These are phyloP conservation scores for Bacterosira constricta DNA, from an alignment of 108 stramenopile species.

Conservation along the genomic window DNA sequence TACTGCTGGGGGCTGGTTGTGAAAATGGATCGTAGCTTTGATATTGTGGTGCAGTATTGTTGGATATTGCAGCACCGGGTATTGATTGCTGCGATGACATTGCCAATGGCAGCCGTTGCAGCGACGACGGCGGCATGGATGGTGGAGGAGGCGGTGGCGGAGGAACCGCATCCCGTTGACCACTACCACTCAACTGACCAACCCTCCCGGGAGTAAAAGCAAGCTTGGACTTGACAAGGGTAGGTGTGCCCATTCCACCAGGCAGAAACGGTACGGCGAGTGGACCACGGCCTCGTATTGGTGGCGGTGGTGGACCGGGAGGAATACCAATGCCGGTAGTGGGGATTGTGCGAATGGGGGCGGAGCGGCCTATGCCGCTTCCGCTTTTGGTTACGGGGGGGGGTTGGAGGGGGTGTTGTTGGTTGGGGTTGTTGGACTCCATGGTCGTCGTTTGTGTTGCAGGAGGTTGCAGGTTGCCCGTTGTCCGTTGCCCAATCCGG, in stretches of 20 bases:
- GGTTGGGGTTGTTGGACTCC: background rate
- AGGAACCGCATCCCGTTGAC: background rate
- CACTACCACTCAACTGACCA: background rate
- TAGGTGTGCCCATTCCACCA: no score
- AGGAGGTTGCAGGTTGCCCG: no score
- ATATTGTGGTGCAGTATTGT: background rate
- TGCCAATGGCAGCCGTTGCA: background rate
- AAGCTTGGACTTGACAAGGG: background rate
- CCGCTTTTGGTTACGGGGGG: background rate
- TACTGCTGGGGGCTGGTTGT: background rate
- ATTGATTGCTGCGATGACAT: background rate
- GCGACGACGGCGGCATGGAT: background rate
- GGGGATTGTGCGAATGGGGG: slow-evolving; percentile 17
- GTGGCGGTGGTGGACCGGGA: background rate
- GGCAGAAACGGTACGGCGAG: no score
- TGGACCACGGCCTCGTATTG: no score
- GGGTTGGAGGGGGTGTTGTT: background rate
- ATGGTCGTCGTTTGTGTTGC: no score
- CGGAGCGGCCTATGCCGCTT: slow-evolving; percentile 1
- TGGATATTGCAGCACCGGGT: background rate
- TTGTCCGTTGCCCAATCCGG: no score
- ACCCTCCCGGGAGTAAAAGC: background rate
- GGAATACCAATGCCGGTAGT: no score
- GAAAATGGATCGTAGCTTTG: no score
- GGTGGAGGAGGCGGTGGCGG: background rate